Evolutionary conservation across 805 yeast species (phyloP).

Genomic region (Ogataea nonfermentans): DNA sequence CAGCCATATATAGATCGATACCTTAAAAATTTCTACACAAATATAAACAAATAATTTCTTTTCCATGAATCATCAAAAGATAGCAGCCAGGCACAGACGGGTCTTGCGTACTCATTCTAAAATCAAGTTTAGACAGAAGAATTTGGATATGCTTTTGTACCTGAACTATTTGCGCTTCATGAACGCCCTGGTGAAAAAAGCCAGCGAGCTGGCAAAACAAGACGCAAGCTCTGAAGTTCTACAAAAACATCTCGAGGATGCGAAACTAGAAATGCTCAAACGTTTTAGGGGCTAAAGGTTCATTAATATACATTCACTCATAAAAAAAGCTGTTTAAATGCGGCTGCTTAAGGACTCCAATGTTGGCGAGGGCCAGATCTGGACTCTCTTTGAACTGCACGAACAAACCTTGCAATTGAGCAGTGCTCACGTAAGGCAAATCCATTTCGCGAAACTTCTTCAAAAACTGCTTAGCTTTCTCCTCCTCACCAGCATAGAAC

Average conservation of each 20-base stretch:
- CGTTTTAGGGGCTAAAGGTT: conserved; percentile 23
- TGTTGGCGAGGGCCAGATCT: conserved; percentile 65
- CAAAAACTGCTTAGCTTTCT: conserved; percentile 52
- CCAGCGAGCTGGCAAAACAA: conserved; percentile 37
- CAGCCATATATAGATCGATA: background rate
- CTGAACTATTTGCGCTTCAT: conserved; percentile 49
- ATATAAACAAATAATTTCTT: background rate
- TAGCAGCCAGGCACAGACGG: conserved; percentile 15
- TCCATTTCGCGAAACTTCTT: conserved; percentile 45
- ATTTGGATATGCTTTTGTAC: conserved; percentile 37
- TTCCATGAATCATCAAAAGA: conserved; percentile 17
- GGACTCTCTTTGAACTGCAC: conserved; percentile 89
- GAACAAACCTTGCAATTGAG: conserved; percentile 92
- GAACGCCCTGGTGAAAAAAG: conserved; percentile 39
- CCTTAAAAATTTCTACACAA: conserved; percentile 1
- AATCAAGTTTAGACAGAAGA: conserved; percentile 20
- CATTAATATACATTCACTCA: conserved; percentile 21
- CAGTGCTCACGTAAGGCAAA: conserved; percentile 70
- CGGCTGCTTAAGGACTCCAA: conserved; percentile 43
- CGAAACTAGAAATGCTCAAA: conserved; percentile 26
- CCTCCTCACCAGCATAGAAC: conserved; percentile 68
- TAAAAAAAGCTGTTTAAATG: conserved; percentile 34
- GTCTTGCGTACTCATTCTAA: conserved; percentile 9
- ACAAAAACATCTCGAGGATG: conserved; percentile 39
- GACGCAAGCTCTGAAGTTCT: conserved; percentile 44